Conservation (phyloP, 495 filamentous ascomycete species). For the Podospora tetraspora region DNA sequence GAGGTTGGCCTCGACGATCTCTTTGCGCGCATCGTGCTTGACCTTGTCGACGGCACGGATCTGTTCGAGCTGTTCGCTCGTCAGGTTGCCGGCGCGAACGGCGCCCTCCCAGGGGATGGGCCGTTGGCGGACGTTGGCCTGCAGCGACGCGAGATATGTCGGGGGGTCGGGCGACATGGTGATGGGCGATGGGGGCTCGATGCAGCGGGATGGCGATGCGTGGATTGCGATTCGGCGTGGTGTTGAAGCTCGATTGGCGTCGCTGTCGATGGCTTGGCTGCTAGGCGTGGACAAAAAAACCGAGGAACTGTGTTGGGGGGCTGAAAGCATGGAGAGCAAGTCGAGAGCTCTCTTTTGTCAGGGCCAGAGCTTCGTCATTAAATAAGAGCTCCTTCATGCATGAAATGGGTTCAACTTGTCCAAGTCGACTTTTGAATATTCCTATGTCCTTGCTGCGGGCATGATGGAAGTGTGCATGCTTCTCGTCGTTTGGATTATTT, state of each 20-base stretch:
- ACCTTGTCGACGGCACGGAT: constrained; percentile 98
- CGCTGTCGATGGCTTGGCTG: background rate
- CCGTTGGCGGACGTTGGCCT: constrained; percentile 88
- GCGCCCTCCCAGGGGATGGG: constrained; percentile 98
- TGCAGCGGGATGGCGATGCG: constrained; percentile 6
- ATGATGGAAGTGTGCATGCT: background rate
- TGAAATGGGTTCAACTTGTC: background rate
- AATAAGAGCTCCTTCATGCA: background rate
- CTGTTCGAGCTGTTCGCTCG: constrained; percentile 87
- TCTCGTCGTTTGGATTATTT: background rate
- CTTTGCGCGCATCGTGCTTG: constrained; percentile 70
- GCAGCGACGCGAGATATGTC: constrained; percentile 81
- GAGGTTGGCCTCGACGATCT: constrained; percentile 73
- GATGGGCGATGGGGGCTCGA: constrained; percentile 11
- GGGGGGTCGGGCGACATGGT: constrained; percentile 77
- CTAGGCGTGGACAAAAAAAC: background rate
- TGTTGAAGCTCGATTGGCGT: constrained; percentile 4
- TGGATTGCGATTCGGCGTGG: constrained; percentile 10
- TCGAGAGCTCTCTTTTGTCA: background rate
- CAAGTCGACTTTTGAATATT: background rate
- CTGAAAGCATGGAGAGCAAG: background rate
- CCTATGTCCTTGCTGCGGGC: background rate
- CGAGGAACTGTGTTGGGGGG: background rate
- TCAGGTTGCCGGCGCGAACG: constrained; percentile 87
- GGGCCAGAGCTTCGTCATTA: background rate